Evolutionary conservation across 2,329 filamentous ascomycete genomes (phyloP).

Genomic region (Paecilomyces niveus): DNA sequence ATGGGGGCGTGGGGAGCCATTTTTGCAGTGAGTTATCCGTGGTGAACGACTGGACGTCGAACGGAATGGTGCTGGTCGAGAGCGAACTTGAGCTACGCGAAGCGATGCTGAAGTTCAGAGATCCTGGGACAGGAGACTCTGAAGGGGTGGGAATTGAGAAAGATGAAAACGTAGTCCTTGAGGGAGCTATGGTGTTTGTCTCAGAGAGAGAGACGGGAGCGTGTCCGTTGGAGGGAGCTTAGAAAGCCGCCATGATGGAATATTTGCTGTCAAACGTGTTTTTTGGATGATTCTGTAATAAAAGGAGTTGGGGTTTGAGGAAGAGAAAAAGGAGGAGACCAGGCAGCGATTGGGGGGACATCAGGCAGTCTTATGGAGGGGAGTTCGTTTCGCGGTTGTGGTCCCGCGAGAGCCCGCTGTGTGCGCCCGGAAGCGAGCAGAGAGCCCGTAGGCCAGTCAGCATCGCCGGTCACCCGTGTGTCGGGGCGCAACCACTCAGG

Average conservation of each 20-base stretch:
- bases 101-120: slow-evolving; percentile 40
- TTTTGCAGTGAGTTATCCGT: slow-evolving; percentile 42
- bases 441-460: background rate
- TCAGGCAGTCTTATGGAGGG: slow-evolving; percentile 33
- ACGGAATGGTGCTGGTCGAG: slow-evolving; percentile 27
- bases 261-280: slow-evolving; percentile 13
- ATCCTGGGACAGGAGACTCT: slow-evolving; percentile 38
- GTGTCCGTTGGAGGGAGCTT: slow-evolving; percentile 20
- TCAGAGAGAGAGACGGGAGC: slow-evolving; percentile 30
- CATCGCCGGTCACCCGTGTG: background rate
- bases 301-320: slow-evolving; percentile 6
- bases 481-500: slow-evolving; percentile 18
- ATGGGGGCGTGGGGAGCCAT: slow-evolving; percentile 42
- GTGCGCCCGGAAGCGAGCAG: slow-evolving; percentile 6
- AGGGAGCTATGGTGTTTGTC: slow-evolving; percentile 36
- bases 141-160: slow-evolving; percentile 22
- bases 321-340: slow-evolving; percentile 15
- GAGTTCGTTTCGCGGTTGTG: background rate
- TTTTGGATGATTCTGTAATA: slow-evolving; percentile 3
- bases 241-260: slow-evolving; percentile 32
- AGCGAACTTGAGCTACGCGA: slow-evolving; percentile 37
- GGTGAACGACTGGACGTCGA: slow-evolving; percentile 42
- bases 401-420: slow-evolving; percentile 4
- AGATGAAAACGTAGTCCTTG: slow-evolving; percentile 18
- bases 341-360: slow-evolving; percentile 25